Percentiles rank a stretch among this genome's conserved stretches.
Conservation (phyloP, 2,329 filamentous ascomycete genomes). For the Epicoccum sorghinum region DNA sequence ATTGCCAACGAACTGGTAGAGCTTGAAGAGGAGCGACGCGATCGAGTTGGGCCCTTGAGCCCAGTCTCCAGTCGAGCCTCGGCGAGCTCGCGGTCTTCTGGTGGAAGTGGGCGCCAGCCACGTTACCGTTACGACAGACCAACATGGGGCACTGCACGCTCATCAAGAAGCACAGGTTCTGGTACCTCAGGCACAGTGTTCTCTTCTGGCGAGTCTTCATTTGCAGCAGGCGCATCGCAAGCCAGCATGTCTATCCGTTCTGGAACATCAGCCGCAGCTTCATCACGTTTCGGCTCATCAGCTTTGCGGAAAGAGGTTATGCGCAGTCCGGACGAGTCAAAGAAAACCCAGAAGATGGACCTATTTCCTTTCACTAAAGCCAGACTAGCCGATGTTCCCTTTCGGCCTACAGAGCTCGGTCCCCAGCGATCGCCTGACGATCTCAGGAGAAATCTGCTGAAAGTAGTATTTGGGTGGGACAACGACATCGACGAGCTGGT, state of each 20-base stretch:
- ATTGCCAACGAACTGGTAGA: conserved; percentile 74
- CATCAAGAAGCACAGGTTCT: conserved; percentile 39
- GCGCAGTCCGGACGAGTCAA: conserved; percentile 73
- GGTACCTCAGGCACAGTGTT: conserved; percentile 69
- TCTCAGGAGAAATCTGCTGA: conserved; percentile 87
- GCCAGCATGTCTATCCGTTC: conserved; percentile 66
- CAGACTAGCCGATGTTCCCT: conserved; percentile 81
- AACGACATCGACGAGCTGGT: conserved; percentile 81
- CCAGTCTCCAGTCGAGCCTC: conserved; percentile 73
- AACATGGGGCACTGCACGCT: conserved; percentile 29
- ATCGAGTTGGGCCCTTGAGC: conserved; percentile 70
- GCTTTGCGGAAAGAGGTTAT: conserved; percentile 80
- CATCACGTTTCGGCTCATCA: conserved; percentile 62
- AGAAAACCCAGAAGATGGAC: conserved; percentile 67
- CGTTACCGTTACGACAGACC: conserved; percentile 56
- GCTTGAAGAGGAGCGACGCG: conserved; percentile 64
- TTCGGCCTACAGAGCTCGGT: conserved; percentile 69
- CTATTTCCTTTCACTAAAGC: conserved; percentile 86
- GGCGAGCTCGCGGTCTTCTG: conserved; percentile 59
- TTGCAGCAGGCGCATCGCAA: conserved; percentile 39
- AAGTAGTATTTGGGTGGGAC: conserved; percentile 93
- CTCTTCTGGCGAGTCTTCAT: conserved; percentile 67
- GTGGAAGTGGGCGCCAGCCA: conserved; percentile 49
- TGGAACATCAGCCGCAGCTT: conserved; percentile 56
- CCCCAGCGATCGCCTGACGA: conserved; percentile 66